Conservation (phyloP, 768 basidiomycete species). For the Pleurotus djamor region DNA sequence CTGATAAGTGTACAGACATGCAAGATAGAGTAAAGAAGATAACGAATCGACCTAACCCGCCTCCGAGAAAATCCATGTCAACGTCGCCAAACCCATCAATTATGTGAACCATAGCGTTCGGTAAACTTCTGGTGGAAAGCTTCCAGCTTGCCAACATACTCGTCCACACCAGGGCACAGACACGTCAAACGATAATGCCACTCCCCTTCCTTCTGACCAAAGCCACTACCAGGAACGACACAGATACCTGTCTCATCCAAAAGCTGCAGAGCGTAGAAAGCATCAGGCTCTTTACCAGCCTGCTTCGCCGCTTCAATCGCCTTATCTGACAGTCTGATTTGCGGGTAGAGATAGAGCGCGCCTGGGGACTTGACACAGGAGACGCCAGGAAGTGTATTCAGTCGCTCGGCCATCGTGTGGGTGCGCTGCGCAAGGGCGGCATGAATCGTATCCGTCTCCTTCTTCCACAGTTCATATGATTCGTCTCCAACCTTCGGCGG, state of each 20-base stretch:
- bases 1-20: too few species aligned
- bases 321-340: slow-evolving; percentile 67
- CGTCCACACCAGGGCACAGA: slow-evolving; percentile 91
- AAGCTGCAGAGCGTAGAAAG: slow-evolving; percentile 81
- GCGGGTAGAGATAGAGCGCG: slow-evolving; percentile 92
- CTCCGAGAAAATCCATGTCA: neutral
- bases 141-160: slow-evolving; percentile 86
- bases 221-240: slow-evolving; percentile 91
- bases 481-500: slow-evolving; percentile 77
- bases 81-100: neutral
- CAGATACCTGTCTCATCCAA: slow-evolving; percentile 92
- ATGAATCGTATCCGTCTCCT: slow-evolving; percentile 83
- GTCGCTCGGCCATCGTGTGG: slow-evolving; percentile 68
- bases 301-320: slow-evolving; percentile 72
- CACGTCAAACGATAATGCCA: slow-evolving; percentile 94
- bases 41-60: too few species aligned
- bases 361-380: slow-evolving; percentile 89
- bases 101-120: slow-evolving; percentile 23
- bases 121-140: slow-evolving; percentile 32
- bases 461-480: slow-evolving; percentile 77
- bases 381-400: slow-evolving; percentile 84
- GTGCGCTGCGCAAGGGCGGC: slow-evolving; percentile 70
- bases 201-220: slow-evolving; percentile 90
- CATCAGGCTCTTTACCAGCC: slow-evolving; percentile 81
- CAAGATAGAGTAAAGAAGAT: too few species aligned